Percentiles rank a stretch among this genome's conserved stretches.
Evolutionary conservation across 192 early-diverging fungal genomes (phyloP).

Genomic region (Gigaspora rosea): DNA sequence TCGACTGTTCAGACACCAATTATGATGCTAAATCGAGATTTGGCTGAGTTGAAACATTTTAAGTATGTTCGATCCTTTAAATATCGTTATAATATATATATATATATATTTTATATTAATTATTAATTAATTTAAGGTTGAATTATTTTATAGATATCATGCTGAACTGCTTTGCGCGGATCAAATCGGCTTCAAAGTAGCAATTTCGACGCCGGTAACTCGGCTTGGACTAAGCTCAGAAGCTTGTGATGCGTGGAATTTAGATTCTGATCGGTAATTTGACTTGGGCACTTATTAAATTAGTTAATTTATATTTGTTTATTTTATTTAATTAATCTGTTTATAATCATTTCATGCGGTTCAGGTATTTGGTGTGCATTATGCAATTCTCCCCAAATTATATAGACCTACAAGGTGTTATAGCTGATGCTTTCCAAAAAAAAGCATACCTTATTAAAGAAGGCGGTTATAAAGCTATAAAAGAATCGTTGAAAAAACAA

Average conservation of each 20-base stretch:
- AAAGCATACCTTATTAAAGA: conserved; percentile 21
- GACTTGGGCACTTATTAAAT: background rate
- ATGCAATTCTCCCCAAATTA: conserved; percentile 35
- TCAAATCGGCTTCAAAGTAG: conserved; percentile 33
- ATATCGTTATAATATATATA: background rate
- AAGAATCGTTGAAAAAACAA: conserved; percentile 29
- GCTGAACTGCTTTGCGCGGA: conserved; percentile 35
- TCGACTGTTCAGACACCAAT: background rate
- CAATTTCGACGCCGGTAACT: conserved; percentile 28
- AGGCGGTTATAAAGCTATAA: conserved; percentile 12
- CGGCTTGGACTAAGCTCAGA: conserved; percentile 34
- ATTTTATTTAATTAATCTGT: no score
- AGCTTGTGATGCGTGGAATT: conserved; percentile 35
- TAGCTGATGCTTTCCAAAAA: background rate
- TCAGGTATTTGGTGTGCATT: conserved; percentile 36
- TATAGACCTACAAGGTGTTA: conserved; percentile 28
- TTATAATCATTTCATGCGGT: background rate
- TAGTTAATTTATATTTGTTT: no score
- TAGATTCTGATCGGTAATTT: conserved; percentile 27
- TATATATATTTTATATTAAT: background rate
- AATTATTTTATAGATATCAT: conserved; percentile 14
- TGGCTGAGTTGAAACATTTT: conserved; percentile 19
- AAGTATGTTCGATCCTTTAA: background rate
- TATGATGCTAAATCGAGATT: conserved; percentile 12
- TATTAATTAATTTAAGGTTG: background rate